A percentile compares a stretch with the other conserved stretches of the same genome.
Conservation (phyloP, 208 protist species). For the Crithidia bombi region DNA sequence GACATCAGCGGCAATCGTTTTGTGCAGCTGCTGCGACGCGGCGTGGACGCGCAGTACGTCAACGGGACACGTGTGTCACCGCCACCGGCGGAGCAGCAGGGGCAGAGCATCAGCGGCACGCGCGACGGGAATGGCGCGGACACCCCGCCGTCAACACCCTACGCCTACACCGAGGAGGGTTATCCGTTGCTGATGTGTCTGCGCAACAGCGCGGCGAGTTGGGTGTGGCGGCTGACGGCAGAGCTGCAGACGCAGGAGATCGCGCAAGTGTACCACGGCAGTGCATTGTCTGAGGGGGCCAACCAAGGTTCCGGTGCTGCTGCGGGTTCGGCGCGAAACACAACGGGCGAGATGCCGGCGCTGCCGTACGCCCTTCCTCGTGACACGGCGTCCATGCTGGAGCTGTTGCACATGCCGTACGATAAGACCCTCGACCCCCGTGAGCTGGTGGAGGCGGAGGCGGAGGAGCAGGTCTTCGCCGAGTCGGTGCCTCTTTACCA, state of each 20-base stretch:
- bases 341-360: not conserved
- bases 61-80: constrained; percentile 10
- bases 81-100: not conserved
- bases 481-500: not conserved
- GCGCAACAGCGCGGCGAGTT: constrained; percentile 19
- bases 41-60: constrained; percentile 9
- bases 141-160: not conserved
- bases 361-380: constrained; percentile 12
- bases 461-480: not conserved
- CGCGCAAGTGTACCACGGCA: not conserved
- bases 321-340: not conserved
- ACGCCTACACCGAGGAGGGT: constrained; percentile 18
- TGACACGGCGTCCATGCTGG: constrained; percentile 19
- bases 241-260: constrained; percentile 18
- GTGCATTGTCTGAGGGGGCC: not conserved
- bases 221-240: constrained; percentile 22
- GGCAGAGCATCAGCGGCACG: not conserved
- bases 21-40: constrained; percentile 22
- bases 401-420: constrained; percentile 34
- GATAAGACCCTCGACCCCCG: not conserved
- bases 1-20: constrained; percentile 23
- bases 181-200: constrained; percentile 2
- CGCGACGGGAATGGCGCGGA: not conserved
- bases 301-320: not conserved
- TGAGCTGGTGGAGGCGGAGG: not conserved